phyloP scores from a whole-genome alignment of 1,139 yeast genomes.

The Nakaseomyces sp. region DNA sequence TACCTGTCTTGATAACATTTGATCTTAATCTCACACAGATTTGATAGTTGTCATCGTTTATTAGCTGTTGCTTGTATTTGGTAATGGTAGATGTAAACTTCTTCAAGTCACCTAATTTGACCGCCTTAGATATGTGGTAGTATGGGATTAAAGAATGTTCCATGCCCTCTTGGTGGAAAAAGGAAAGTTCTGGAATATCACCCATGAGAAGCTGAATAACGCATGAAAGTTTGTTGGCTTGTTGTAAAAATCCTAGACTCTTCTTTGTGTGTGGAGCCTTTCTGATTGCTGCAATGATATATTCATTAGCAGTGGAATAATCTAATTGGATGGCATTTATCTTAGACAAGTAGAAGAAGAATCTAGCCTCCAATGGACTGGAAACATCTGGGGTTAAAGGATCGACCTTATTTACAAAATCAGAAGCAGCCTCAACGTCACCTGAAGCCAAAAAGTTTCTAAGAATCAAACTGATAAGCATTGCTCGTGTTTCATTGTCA shows the following conservation, averaged over 20 bases:
- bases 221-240: conserved; percentile 81
- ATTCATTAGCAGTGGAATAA: conserved; percentile 84
- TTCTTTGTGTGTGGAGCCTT: conserved; percentile 91
- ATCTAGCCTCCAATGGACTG: conserved; percentile 85
- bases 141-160: conserved; percentile 67
- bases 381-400: conserved; percentile 65
- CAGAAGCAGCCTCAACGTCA: conserved; percentile 80
- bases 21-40: conserved; percentile 86
- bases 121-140: conserved; percentile 82
- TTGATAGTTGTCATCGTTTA: conserved; percentile 74
- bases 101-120: conserved; percentile 80
- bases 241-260: conserved; percentile 81
- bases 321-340: conserved; percentile 89
- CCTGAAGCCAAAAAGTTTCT: conserved; percentile 73
- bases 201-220: conserved; percentile 92
- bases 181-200: conserved; percentile 87
- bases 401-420: conserved; percentile 78
- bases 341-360: conserved; percentile 80
- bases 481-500: conserved; percentile 85
- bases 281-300: conserved; percentile 84
- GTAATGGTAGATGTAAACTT: conserved; percentile 68
- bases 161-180: conserved; percentile 57
- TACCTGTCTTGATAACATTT: conserved; percentile 96
- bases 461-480: conserved; percentile 71
- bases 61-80: conserved; percentile 53